Conservation (phyloP, 768 basidiomycete species). For the Macrolepiota dolichaula region DNA sequence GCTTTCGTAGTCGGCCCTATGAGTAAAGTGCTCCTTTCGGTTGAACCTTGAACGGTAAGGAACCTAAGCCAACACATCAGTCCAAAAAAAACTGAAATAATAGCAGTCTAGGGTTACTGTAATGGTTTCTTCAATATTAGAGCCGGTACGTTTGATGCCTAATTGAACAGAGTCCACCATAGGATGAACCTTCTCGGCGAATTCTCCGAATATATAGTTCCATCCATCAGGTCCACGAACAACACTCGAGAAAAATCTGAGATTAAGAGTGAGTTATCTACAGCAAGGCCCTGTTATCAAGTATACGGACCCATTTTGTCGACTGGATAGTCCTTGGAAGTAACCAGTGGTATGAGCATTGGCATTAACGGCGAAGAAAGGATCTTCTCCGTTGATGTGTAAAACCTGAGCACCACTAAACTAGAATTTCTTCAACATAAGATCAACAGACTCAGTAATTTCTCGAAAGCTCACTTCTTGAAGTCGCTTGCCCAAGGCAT, state of each 20-base stretch:
- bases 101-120: slow-evolving; percentile 29
- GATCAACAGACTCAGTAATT: neutral
- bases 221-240: slow-evolving; percentile 31
- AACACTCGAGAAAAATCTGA: slow-evolving; percentile 47
- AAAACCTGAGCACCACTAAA: slow-evolving; percentile 53
- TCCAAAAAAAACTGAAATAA: neutral
- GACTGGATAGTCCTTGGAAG: slow-evolving; percentile 48
- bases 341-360: slow-evolving; percentile 51
- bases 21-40: neutral
- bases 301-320: slow-evolving; percentile 42
- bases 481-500: slow-evolving; percentile 41
- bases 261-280: neutral
- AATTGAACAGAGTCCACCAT: slow-evolving; percentile 45
- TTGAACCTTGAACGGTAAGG: slow-evolving; percentile 56
- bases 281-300: neutral
- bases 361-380: slow-evolving; percentile 48
- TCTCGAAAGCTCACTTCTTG: slow-evolving; percentile 39
- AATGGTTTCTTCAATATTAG: slow-evolving; percentile 33
- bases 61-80: slow-evolving; percentile 29
- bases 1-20: neutral
- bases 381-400: slow-evolving; percentile 48
- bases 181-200: slow-evolving; percentile 53
- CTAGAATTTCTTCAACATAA: slow-evolving; percentile 15
- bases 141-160: slow-evolving; percentile 40
- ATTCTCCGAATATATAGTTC: slow-evolving; percentile 48